A percentile compares a stretch with the other conserved stretches of the same genome.
Evolutionary conservation across 2,329 filamentous ascomycete species (phyloP).

Genomic region (Penicillium freii): DNA sequence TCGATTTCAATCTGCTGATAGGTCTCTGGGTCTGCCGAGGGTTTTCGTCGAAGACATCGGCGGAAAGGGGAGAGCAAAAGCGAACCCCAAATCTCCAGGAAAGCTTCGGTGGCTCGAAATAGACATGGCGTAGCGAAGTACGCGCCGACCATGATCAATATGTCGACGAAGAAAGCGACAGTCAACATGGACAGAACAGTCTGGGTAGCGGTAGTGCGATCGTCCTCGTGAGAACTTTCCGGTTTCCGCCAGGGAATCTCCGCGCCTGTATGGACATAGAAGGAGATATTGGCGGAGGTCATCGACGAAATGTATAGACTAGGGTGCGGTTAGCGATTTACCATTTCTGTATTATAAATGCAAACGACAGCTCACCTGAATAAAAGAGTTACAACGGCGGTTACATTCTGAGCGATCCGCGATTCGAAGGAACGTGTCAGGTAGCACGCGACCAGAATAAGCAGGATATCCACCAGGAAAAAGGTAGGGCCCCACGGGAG

Average conservation of each 20-base stretch:
- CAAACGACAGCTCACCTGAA: conserved; percentile 7
- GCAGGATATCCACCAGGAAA: conserved; percentile 13
- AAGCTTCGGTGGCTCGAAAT: conserved; percentile 5
- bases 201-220: conserved; percentile 1
- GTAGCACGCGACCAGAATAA: conserved; percentile 15
- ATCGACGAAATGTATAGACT: conserved; percentile 17
- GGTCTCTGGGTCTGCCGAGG: conserved; percentile 13
- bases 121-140: conserved; percentile 17
- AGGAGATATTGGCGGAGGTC: conserved; percentile 22
- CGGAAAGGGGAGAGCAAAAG: conserved; percentile 1
- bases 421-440: conserved; percentile 12
- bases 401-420: conserved; percentile 3
- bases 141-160: conserved; percentile 6
- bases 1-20: conserved; percentile 20
- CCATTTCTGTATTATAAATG: background rate
- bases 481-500: conserved; percentile 14
- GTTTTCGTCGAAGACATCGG: background rate
- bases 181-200: conserved; percentile 18
- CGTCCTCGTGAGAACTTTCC: conserved; percentile 11
- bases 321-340: conserved; percentile 1
- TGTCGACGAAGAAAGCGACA: conserved; percentile 13
- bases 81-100: conserved; percentile 14
- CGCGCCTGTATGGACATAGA: conserved; percentile 19
- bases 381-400: conserved; percentile 5
- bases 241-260: conserved; percentile 26